Base-by-base conservation (phyloP, 2,329 filamentous ascomycete genomes). In the Cadophora malorum region DNA sequence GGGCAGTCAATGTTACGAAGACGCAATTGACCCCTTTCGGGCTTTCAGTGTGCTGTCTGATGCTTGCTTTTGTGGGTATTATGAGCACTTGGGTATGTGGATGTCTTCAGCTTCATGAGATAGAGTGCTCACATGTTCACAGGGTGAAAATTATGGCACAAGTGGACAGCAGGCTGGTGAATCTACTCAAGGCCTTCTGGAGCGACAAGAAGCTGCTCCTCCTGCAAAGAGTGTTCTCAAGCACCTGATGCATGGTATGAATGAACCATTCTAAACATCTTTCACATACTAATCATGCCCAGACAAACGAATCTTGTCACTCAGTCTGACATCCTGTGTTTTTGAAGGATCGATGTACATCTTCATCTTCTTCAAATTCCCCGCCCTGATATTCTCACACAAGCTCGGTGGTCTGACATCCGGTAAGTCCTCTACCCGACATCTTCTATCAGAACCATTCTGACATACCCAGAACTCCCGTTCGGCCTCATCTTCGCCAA, bases 311-410 rank as follows among this genome's bases (percentile, higher is more conserved):
- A 80, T 88, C 47, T 73, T 85, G 33, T 79, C 83, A 1, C 78
- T 89, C 7, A 81, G 79, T 1, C 74, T 87, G 61, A 81, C 82
- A 2, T 84, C 84, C 1, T 85, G 82, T 66, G 81, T 86, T 72
- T 87, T 88, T 71, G 87, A 89, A 75, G 85, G 85, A 12, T 82
- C 85, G 16, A 85, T 88, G 80, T 88, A 88, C 73, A 79, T 89
- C 8, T 88, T 87, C 72, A 83, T 88, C 68, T 88, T 88, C 77
- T 87, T 87, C 79, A 88, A 86, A 81, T 84, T 85, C 4, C 83
- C 85, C 1, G 82, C 84, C 4, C 77, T 88, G 23, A 83, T 80
- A 66, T 78, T 79, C 12, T 79, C 80, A 12, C 79, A 80, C 50
- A 72, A 74, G 19, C 71, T 74, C 1, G 79, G 68, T 23, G 68